Base-by-base conservation (phyloP, 306 rosid species). In the Vigna mungo region DNA sequence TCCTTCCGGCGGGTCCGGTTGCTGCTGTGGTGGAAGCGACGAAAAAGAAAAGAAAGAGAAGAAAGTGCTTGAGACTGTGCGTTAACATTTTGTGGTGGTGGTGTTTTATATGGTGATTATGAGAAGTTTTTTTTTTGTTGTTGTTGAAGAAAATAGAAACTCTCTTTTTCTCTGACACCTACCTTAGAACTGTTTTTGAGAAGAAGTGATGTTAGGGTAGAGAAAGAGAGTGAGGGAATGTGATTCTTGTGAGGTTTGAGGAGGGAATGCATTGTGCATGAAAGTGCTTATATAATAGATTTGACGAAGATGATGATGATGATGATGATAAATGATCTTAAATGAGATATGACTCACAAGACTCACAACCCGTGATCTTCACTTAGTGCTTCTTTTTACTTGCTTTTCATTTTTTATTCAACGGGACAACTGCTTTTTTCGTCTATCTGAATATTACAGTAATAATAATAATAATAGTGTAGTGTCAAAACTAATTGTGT, bases 241-340 rank as follows among this genome's bases (percentile, higher is more conserved):
- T 76, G 78, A 81, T 36, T 75, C 16, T 30, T 47, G 78, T 75
- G 76, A 66, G 69, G 77, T 37, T 41, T 75, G 43, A 84, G 67
- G 77, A 3, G 25, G 61, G 32, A 43, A n/a, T 69, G 37, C 18
- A 47, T 52, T 18, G 53, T 72, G 83, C 83, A 62, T 76, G 79
- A 66, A 52, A 52, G 90, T 68, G 72, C 23, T 84, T 84, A 78
- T 87, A 88, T 89, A 85, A 44, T 85, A 87, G 84, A 30, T 72
- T 46, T 1, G 21, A 47, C 23, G 49, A 55, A 0, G 18, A 56
- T 17, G 18, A 64, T 54, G 32, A 30, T 30, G 18, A 56, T 17
- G n/a, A n/a, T n/a, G n/a, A n/a, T n/a, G n/a, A n/a, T n/a, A n/a
- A n/a, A n/a, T n/a, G 18, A 64, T 54, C 43, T 34, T 69, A 16